phyloP scores from a whole-genome alignment of 2,329 filamentous ascomycete species.

The Coleophoma eucalyptorum region DNA sequence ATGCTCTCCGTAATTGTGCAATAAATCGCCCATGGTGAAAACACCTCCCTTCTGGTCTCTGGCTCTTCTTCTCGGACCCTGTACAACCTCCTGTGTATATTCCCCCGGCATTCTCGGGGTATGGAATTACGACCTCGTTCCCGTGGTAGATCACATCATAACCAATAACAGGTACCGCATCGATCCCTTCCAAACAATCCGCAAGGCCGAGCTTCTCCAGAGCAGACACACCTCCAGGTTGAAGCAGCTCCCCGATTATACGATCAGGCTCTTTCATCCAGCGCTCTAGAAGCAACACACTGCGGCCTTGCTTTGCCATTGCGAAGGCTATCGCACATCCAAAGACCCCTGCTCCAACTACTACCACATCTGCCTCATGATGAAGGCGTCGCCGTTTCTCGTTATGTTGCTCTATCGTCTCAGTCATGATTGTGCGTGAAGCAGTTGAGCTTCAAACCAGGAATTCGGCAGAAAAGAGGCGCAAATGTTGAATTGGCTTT shows the following conservation, averaged over 20 bases:
- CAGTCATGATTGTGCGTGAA: background rate
- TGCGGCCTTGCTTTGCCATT: slow-evolving; percentile 83
- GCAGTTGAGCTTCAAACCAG: background rate
- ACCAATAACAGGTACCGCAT: slow-evolving; percentile 76
- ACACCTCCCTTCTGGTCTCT: slow-evolving; percentile 64
- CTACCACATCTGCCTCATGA: slow-evolving; percentile 77
- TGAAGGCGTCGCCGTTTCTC: slow-evolving; percentile 45
- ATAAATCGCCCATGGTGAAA: slow-evolving; percentile 98
- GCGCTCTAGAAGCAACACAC: slow-evolving; percentile 83
- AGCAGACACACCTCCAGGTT: slow-evolving; percentile 84
- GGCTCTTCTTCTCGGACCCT: slow-evolving; percentile 27
- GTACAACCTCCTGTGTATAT: slow-evolving; percentile 21
- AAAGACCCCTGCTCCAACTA: slow-evolving; percentile 87
- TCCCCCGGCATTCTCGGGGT: slow-evolving; percentile 56
- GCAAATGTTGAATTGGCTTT: background rate
- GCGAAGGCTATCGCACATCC: slow-evolving; percentile 84
- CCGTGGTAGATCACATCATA: slow-evolving; percentile 86
- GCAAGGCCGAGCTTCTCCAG: slow-evolving; percentile 75
- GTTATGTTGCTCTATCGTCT: slow-evolving; percentile 4
- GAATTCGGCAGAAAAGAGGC: background rate
- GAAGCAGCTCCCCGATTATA: slow-evolving; percentile 92
- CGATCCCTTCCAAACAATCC: slow-evolving; percentile 84
- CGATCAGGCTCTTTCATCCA: slow-evolving; percentile 90
- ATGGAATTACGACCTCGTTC: slow-evolving; percentile 70
- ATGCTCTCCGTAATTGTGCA: slow-evolving; percentile 72